Evolutionary conservation across 2,329 filamentous ascomycete species (phyloP), one percentile per base, ranked within the genome.

Genomic region (Epichloe sp.): DNA sequence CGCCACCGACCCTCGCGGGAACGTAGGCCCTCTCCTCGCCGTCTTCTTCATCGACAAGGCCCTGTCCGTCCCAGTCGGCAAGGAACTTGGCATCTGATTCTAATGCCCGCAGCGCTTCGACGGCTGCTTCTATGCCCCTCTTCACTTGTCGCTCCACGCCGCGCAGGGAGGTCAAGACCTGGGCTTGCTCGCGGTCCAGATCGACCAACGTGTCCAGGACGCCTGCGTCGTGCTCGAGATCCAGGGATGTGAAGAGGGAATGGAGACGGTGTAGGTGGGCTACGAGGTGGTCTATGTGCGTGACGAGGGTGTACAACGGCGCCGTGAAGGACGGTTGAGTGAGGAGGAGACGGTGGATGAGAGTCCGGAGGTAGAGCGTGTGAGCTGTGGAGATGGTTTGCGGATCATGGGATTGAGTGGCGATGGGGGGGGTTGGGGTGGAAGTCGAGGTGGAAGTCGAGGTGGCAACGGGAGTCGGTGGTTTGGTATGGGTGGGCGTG

Each of bases 361-460:
- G 72, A 2, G 82, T 79, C 37, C 76, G 71, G 12, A 97, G 78
- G 63, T 94, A 95, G 17, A 77, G 71, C 15, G 82, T 77, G 66
- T 97, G 91, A 3, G 88, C 89, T 4, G 80, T 78, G 5, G 88
- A 82, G 21, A 97, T 77, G 3, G 85, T 83, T 67, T 96, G 88
- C 0, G 91, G 90, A 63, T 97, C 91, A 58, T 88, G 85, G 21
- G 40, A 45, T 14, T 14, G 15, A n/a, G 44, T 26, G 34, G 41
- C 6, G 14, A 5, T 7, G 43, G 43, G 47, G 43, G 43, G 47
- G 19, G 12, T 17, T 19, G 42, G 38, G 7, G 6, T 15, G 0
- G 3, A 14, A 17, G 23, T 34, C 10, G 43, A 15, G 15, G 21
- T 31, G 34, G 35, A 14, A 17, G 23, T 34, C 10, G 43, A 15